Conservation (phyloP, 164 flowering plant species). For the Magnolia kwangsiensis region DNA sequence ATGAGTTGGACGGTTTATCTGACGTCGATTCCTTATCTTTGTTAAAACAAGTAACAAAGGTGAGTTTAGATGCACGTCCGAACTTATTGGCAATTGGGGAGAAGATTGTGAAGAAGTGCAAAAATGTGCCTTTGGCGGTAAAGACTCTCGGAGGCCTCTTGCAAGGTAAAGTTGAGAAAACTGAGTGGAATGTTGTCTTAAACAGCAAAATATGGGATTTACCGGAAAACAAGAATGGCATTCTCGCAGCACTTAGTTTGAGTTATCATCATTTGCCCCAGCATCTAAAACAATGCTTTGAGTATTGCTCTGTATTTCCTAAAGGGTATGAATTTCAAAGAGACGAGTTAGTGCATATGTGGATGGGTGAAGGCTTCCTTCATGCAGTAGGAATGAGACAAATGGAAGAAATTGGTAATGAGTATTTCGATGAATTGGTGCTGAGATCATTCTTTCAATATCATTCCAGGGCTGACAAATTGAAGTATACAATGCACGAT, state of each 20-base stretch:
- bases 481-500: slow-evolving; percentile 6
- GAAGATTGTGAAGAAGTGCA: slow-evolving; percentile 15
- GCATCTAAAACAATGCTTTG: slow-evolving; percentile 15
- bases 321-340: slow-evolving; percentile 3
- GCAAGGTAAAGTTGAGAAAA: not conserved
- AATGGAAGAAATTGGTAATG: slow-evolving; percentile 7
- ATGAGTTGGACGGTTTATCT: not conserved
- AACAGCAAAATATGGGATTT: not conserved
- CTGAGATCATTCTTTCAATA: slow-evolving; percentile 9
- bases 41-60: not conserved
- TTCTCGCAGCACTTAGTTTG: slow-evolving; percentile 17
- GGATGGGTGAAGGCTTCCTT: slow-evolving; percentile 13
- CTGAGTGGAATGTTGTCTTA: slow-evolving; percentile 9
- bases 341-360: slow-evolving; percentile 9
- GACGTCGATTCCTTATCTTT: not conserved
- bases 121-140: slow-evolving; percentile 13
- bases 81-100: slow-evolving; percentile 5
- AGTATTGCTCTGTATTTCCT: slow-evolving; percentile 19
- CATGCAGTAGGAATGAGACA: no score
- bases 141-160: slow-evolving; percentile 16
- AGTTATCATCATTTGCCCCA: slow-evolving; percentile 16
- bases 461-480: not conserved
- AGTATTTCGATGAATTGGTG: slow-evolving; percentile 2
- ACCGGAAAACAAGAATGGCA: not conserved
- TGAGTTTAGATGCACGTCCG: not conserved